Evolutionary conservation across 2,329 filamentous ascomycete genomes (phyloP), one percentile per base, ranked within the genome.

Genomic region (Monilinia polystroma): DNA sequence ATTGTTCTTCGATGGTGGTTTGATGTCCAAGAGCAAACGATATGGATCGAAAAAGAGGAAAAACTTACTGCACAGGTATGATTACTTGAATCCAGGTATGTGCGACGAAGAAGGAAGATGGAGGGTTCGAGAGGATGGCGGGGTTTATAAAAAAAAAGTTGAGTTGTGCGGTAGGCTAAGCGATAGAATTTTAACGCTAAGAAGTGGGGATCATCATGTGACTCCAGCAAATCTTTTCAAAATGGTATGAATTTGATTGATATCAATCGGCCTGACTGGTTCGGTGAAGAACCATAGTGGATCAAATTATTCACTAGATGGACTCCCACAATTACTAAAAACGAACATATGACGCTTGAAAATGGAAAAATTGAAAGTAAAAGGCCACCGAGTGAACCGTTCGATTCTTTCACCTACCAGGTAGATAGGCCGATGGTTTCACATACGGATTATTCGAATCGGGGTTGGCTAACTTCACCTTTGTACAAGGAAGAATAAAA

Each of bases 1-100:
- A 67, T 67, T 67, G 12, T 14, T 58, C 52, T 47, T 41, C 8
- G 16, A 58, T 18, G 26, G 16, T 18, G 26, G 16, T 35, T 64
- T 51, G 41, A 58, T 58, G 20, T 51, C 59, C 52, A 47, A 54
- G 23, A 35, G 57, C 35, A 3, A 16, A 26, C n/a, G 35, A 35
- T 18, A 23, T 26, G n/a, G 56, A 57, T 57, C 45, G 47, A 16
- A n/a, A 54, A 45, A 45, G 43, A 38, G 29, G 14, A 43, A 52
- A 26, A 60, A 72, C 72, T 66, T 70, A 75, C 73, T 74, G 72
- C 73, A 71, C 73, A 74, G 73, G 69, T 53, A 66, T 73, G 72
- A 74, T 74, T 75, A 73, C 73, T 75, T 72, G 73, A 75, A 74
- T 74, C 72, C 66, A 66, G 73, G 73, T 74, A 74, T 74, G 73